Base-by-base conservation (phyloP, 2,329 filamentous ascomycete genomes). In the Alternaria longipes region DNA sequence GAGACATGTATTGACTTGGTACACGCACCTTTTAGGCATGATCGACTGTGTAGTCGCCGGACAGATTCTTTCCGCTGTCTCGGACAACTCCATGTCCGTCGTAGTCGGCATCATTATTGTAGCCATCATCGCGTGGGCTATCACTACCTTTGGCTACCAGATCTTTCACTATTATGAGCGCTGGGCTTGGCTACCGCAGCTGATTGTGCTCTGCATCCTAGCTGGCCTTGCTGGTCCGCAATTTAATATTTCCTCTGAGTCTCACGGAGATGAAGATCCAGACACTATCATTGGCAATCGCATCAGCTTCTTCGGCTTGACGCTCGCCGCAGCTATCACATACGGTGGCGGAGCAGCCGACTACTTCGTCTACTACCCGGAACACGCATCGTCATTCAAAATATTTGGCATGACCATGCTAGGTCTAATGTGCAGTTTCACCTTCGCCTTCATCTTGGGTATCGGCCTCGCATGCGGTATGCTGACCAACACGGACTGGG, bases 231-330 rank as follows among this genome's bases (percentile, higher is more conserved):
- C 88, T 2, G 87, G 86, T 0, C 82, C 84, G 2, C 81, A 85
- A 16, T 91, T 89, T 68, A 86, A 91, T 65, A 76, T 84, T 1
- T 75, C 80, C 2, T 82, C 83, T 1, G 75, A 81, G 3, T 87
- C 85, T 2, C 74, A 77, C 0, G 87, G 85, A n/a, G 80, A 86
- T 46, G 69, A 81, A 14, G 76, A 81, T 44, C 60, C 70, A 8
- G 56, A 62, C n/a, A 87, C 85, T 2, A 70, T 89, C 8, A 78
- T 81, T 14, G 88, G 86, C 22, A 86, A 86, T 62, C 80, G 86
- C 3, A 79, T 92, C 32, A 90, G 88, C 5, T 93, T 91, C 77
- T 90, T 93, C 76, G 89, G 87, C 11, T 81, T 92, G 47, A 90
- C 87, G 65, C 81, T 91, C 12, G 88, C 88, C 22, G 85, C 86